phyloP scores from a whole-genome alignment of 2,329 filamentous ascomycete species.

The Cadophora sp. region DNA sequence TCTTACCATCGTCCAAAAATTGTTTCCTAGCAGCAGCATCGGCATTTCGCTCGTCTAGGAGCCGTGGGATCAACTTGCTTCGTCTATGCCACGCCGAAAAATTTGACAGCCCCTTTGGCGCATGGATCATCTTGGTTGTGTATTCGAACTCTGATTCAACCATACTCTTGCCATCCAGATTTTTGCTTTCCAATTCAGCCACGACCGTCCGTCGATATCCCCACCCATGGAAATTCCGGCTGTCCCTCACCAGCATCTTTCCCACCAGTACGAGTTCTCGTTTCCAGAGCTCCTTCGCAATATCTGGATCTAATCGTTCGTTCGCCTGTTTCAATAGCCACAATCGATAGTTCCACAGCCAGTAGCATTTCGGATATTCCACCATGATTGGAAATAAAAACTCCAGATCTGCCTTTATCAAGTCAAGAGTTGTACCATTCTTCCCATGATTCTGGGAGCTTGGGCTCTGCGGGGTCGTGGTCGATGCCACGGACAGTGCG shows the following conservation, averaged over 20 bases:
- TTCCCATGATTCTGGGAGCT: slow-evolving; percentile 56
- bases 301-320: slow-evolving; percentile 59
- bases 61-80: slow-evolving; percentile 78
- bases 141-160: slow-evolving; percentile 85
- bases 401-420: slow-evolving; percentile 75
- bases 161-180: slow-evolving; percentile 64
- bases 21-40: slow-evolving; percentile 65
- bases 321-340: slow-evolving; percentile 83
- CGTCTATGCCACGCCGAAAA: slow-evolving; percentile 97
- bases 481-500: slow-evolving; percentile 60
- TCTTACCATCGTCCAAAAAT: slow-evolving; percentile 73
- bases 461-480: slow-evolving; percentile 55
- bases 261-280: slow-evolving; percentile 81
- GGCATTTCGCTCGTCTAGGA: slow-evolving; percentile 75
- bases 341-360: slow-evolving; percentile 96
- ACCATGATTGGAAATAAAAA: slow-evolving; percentile 87
- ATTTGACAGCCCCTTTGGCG: slow-evolving; percentile 77
- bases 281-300: slow-evolving; percentile 76
- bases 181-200: slow-evolving; percentile 69
- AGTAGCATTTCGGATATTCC: slow-evolving; percentile 95
- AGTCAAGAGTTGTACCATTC: slow-evolving; percentile 57
- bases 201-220: slow-evolving; percentile 85
- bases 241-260: slow-evolving; percentile 88
- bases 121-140: slow-evolving; percentile 85
- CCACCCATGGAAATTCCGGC: slow-evolving; percentile 97